phyloP scores from a whole-genome alignment of 495 filamentous ascomycete species.

The Neurospora hispaniola region DNA sequence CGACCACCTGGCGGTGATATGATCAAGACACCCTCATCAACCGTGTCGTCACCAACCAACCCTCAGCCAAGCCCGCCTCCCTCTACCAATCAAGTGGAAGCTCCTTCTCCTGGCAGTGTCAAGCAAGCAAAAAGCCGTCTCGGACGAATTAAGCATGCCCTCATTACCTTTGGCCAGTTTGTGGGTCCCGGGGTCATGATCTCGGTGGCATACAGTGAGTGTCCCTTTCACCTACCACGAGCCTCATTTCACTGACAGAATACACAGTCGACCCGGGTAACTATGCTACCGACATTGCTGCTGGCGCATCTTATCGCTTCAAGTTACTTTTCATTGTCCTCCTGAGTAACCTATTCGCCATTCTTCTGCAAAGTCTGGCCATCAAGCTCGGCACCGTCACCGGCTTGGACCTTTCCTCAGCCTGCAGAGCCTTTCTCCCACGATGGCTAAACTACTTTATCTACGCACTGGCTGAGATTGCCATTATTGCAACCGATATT shows the following conservation, averaged over 20 bases:
- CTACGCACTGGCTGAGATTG: slow-evolving; percentile 65
- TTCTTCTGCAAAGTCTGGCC: slow-evolving; percentile 71
- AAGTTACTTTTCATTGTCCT: slow-evolving; percentile 71
- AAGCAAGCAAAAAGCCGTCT: not conserved
- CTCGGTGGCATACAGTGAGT: slow-evolving; percentile 52
- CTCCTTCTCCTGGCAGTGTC: not conserved
- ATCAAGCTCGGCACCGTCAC: slow-evolving; percentile 82
- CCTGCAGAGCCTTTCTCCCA: slow-evolving; percentile 65
- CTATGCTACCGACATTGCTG: slow-evolving; percentile 75
- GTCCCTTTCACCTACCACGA: slow-evolving; percentile 2
- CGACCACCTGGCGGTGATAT: not conserved
- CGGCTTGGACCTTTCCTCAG: slow-evolving; percentile 69
- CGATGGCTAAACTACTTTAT: slow-evolving; percentile 64
- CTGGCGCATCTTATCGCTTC: slow-evolving; percentile 53
- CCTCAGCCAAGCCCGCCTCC: not conserved
- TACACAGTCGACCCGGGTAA: slow-evolving; percentile 69
- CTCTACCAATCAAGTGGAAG: not conserved
- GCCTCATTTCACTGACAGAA: slow-evolving; percentile 15
- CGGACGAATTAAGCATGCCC: slow-evolving; percentile 19
- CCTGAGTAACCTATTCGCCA: slow-evolving; percentile 74
- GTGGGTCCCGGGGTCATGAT: slow-evolving; percentile 82
- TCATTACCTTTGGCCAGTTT: slow-evolving; percentile 63
- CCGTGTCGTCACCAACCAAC: not conserved
- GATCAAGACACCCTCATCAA: not conserved
- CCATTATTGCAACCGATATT: slow-evolving; percentile 84